Percentiles rank a stretch among this genome's conserved stretches.
These are phyloP conservation scores for Stipa capillata DNA, from an alignment of 176 grass and related monocot species.

Conservation along the genomic window DNA sequence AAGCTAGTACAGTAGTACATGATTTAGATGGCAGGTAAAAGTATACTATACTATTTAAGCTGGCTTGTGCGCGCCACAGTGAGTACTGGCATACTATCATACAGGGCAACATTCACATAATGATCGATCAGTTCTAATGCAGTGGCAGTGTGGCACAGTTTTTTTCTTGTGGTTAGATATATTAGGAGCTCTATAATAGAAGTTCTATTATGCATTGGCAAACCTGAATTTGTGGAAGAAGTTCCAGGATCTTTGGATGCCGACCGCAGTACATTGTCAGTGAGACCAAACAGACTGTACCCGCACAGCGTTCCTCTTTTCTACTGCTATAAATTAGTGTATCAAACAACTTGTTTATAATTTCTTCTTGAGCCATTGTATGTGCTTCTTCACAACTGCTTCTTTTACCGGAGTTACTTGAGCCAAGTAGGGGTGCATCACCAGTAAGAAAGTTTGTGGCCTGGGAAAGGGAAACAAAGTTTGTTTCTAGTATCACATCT, in stretches of 20 bases:
- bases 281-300: conserved; percentile 94
- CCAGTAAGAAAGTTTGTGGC: conserved; percentile 78
- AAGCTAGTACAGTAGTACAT: not conserved
- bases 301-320: conserved; percentile 91
- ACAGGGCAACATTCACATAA: not conserved
- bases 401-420: conserved; percentile 32
- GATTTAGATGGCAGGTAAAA: not conserved
- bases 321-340: conserved; percentile 78
- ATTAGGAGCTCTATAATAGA: not conserved
- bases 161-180: not conserved
- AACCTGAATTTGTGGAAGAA: conserved; percentile 95
- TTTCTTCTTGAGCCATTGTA: conserved; percentile 52
- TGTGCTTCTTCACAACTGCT: conserved; percentile 51
- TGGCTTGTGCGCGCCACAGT: not conserved
- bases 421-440: conserved; percentile 42
- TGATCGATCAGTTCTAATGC: not conserved
- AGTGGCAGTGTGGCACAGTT: not conserved
- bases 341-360: conserved; percentile 81
- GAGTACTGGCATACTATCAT: not conserved
- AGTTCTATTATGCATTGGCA: not conserved
- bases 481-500: conserved; percentile 78
- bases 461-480: conserved; percentile 80
- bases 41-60: not conserved
- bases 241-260: conserved; percentile 83
- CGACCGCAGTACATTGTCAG: conserved; percentile 87